These are phyloP conservation scores for Paramecium sonneborni DNA, from an alignment of 73 alveolate species.

Conservation along the genomic window DNA sequence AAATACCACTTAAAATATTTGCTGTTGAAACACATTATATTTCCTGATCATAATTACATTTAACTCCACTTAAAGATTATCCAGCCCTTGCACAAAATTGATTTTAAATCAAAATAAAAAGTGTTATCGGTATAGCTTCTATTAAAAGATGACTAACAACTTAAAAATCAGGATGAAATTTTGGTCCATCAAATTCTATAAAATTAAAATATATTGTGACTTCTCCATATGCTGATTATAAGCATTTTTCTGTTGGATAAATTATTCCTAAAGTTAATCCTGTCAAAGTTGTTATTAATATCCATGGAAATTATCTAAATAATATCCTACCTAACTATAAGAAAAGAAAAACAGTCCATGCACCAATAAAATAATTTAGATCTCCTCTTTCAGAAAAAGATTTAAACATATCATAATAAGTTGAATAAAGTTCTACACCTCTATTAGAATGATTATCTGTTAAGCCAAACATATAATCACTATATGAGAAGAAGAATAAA, in stretches of 20 bases:
- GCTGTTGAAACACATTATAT: slow-evolving; percentile 17
- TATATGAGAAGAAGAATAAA: not conserved
- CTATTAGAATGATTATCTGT: slow-evolving; percentile 53
- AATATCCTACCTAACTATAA: slow-evolving; percentile 29
- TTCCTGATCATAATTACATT: slow-evolving; percentile 51
- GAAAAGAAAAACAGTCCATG: not conserved
- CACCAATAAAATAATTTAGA: not conserved
- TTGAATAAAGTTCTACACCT: not conserved
- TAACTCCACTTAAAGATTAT: slow-evolving; percentile 28
- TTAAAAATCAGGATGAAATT: slow-evolving; percentile 8
- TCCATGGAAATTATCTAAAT: slow-evolving; percentile 16
- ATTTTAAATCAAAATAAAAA: slow-evolving; percentile 28
- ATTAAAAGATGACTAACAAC: not conserved
- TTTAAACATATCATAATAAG: slow-evolving; percentile 4
- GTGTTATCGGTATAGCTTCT: not conserved
- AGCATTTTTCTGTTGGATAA: slow-evolving; percentile 51
- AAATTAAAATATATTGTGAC: not conserved
- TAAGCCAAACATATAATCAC: slow-evolving; percentile 43
- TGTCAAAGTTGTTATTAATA: not conserved
- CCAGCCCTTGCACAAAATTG: slow-evolving; percentile 41
- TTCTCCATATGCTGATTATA: slow-evolving; percentile 38
- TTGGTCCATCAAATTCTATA: slow-evolving; percentile 30
- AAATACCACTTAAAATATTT: slow-evolving; percentile 15
- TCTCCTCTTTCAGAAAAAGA: slow-evolving; percentile 21
- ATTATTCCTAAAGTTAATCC: slow-evolving; percentile 8